Conservation (phyloP, 495 filamentous ascomycete species). For the Staphylotrichum tortipilum region DNA sequence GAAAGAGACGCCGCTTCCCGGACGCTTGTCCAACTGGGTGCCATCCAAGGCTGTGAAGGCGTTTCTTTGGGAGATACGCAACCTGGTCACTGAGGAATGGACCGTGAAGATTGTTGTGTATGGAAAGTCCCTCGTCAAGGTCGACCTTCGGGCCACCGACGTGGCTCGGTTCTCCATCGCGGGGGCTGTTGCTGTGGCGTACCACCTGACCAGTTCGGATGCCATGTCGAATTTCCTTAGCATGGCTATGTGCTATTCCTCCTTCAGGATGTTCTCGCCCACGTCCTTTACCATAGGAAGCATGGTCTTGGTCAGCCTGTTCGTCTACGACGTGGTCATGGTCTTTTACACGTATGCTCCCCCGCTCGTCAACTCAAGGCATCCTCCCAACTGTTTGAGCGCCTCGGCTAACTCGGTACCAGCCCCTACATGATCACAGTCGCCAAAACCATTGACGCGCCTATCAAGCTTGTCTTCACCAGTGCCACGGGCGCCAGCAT, state of each 20-base stretch:
- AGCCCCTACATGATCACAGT: constrained; percentile 91
- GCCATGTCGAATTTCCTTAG: constrained; percentile 82
- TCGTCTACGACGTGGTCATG: constrained; percentile 93
- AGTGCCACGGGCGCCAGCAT: constrained; percentile 61
- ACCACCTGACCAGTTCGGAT: constrained; percentile 60
- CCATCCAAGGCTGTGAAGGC: constrained; percentile 17
- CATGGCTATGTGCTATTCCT: constrained; percentile 73
- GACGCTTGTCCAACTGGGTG: constrained; percentile 26
- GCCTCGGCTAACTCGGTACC: neutral
- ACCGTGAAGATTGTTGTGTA: constrained; percentile 35
- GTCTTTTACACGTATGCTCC: constrained; percentile 78
- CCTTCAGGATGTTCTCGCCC: constrained; percentile 78
- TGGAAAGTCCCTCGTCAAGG: constrained; percentile 26
- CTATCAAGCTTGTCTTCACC: constrained; percentile 87
- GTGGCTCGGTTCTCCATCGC: constrained; percentile 54
- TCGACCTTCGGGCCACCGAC: constrained; percentile 30
- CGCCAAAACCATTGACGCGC: constrained; percentile 79
- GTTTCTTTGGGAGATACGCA: constrained; percentile 38
- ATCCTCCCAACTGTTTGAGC: no score
- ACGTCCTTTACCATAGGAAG: constrained; percentile 80
- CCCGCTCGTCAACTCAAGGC: neutral
- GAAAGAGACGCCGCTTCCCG: constrained; percentile 39
- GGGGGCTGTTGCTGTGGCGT: constrained; percentile 51
- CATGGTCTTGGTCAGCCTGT: constrained; percentile 66
- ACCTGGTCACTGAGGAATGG: constrained; percentile 39